Conservation (phyloP, 306 rosid species). For the Begonia peltatifolia region DNA sequence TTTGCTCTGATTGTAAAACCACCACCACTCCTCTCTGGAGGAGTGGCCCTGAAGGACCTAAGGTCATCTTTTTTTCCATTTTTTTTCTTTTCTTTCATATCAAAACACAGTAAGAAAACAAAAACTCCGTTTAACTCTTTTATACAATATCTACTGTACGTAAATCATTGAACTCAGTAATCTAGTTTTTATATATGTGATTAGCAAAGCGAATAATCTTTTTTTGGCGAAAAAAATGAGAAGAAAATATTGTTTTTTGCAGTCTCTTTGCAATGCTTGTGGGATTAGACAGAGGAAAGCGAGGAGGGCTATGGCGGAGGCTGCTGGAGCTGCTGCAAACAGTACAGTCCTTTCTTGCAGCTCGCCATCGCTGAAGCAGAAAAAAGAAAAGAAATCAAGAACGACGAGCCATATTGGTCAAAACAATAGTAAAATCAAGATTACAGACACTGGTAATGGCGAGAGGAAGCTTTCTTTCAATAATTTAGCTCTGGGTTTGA, state of each 20-base stretch:
- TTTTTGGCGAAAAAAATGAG: no score
- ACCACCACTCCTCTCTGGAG: constrained; percentile 88
- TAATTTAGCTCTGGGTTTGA: constrained; percentile 19
- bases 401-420: constrained; percentile 12
- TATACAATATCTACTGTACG: no score
- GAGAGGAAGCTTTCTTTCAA: constrained; percentile 17
- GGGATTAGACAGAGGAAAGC: constrained; percentile 85
- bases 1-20: constrained; percentile 74
- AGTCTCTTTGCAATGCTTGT: constrained; percentile 97
- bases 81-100: background rate
- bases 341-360: background rate
- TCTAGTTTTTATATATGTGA: no score
- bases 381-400: constrained; percentile 40
- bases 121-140: no score
- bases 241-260: constrained; percentile 6
- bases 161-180: no score
- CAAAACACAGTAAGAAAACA: no score
- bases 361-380: constrained; percentile 8
- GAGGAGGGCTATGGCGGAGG: constrained; percentile 64
- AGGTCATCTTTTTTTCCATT: constrained; percentile 28
- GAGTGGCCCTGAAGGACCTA: constrained; percentile 92
- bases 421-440: constrained; percentile 18
- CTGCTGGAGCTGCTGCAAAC: constrained; percentile 15
- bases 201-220: no score
- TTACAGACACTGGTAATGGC: background rate